These are phyloP conservation scores for Saprolegnia diclina DNA, from an alignment of 352 stramenopile species.

Conservation along the genomic window DNA sequence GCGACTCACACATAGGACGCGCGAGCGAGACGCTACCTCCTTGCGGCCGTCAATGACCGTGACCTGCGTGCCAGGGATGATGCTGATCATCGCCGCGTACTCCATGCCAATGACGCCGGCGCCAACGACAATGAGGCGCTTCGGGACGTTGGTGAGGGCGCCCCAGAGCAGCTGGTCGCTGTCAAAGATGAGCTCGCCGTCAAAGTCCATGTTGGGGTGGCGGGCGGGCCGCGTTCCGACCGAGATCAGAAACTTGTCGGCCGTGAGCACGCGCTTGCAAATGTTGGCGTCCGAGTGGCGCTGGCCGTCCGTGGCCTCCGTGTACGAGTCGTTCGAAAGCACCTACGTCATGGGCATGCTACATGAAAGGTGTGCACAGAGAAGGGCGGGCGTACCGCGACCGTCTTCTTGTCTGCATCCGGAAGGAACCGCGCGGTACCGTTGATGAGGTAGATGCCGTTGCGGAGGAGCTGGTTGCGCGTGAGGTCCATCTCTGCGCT, in stretches of 20 bases:
- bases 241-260: constrained; percentile 81
- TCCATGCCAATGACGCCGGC: constrained; percentile 88
- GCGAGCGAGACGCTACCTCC: constrained; percentile 34
- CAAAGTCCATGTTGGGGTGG: constrained; percentile 77
- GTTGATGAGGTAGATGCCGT: constrained; percentile 72
- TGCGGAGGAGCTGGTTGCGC: constrained; percentile 74
- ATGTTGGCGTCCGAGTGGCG: constrained; percentile 71
- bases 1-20: constrained; percentile 14
- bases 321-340: constrained; percentile 79
- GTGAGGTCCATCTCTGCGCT: constrained; percentile 80
- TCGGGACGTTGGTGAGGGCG: constrained; percentile 59
- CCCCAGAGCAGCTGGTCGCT: constrained; percentile 83
- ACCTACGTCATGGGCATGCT: constrained; percentile 27
- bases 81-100: constrained; percentile 88
- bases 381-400: constrained; percentile 33
- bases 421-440: constrained; percentile 74
- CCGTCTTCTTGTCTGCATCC: constrained; percentile 58
- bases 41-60: constrained; percentile 78
- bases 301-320: constrained; percentile 64
- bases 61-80: constrained; percentile 79
- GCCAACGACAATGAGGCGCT: constrained; percentile 74
- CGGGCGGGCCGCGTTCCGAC: constrained; percentile 80
- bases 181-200: constrained; percentile 81
- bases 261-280: constrained; percentile 80
- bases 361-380: not conserved